Base-by-base conservation (phyloP, 2,329 filamentous ascomycete species). In the Apiospora malaysiana region DNA sequence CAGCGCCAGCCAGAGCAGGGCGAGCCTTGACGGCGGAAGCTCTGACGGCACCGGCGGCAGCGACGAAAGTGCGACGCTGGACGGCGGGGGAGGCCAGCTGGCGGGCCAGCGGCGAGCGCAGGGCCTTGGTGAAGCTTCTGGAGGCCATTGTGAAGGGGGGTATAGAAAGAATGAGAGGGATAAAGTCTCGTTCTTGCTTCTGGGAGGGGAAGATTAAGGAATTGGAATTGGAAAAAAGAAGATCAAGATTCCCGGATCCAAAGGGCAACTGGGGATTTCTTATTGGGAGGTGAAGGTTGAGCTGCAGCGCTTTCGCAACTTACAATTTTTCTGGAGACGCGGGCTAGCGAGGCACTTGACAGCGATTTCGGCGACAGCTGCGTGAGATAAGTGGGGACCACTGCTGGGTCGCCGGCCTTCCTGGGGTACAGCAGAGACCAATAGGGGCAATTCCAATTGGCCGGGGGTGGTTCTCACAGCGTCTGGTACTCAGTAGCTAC, bases 101-200 rank as follows among this genome's bases (percentile, higher is more conserved):
- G 83, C 89, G 89, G 79, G 88, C 86, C 83, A 90, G 82, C 79
- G 88, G 87, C 77, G 86, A 85, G 81, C 90, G 89, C 78, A 92
- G 84, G 81, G 89, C 87, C 86, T 89, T 91, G 79, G 88, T 88
- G 86, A 94, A 87, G 85, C 85, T 90, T 85, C 92, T 89, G 79
- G 93, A 93, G 82, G 93, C 92, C 93, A 95, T 95, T 86, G 83
- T 89, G 84, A 83, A 77, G 79, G 78, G 77, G 69, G 71, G 75
- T 72, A 72, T 77, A 75, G 75, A 75, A 74, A 78, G 73, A 74
- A 72, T 66, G 71, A 70, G 67, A 67, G 70, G 78, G 42, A 14
- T 32, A 75, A 73, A 77, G 76, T 70, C 69, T 70, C 56, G 56
- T 63, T 40, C 32, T 63, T 63, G 56, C 56, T 71, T 70, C 66